A percentile compares a stretch with the other conserved stretches of the same genome.
Conservation (phyloP, 805 yeast genomes). For the Saturnispora bothae region DNA sequence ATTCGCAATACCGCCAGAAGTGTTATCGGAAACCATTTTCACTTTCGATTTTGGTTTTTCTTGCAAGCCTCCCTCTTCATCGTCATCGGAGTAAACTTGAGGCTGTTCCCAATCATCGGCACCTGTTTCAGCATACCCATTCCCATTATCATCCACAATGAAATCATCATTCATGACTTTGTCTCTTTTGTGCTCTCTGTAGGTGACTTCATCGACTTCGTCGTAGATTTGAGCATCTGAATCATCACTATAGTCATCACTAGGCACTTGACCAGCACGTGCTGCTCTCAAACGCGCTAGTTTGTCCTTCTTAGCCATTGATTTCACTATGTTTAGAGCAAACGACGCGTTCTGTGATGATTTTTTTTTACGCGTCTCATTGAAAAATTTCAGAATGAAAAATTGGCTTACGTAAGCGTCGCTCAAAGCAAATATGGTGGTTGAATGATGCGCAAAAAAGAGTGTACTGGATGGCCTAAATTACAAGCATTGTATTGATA, state of each 20-base stretch:
- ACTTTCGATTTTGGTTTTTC: slow-evolving; percentile 27
- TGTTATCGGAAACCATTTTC: slow-evolving; percentile 11
- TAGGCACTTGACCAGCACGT: slow-evolving; percentile 45
- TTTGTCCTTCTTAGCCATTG: slow-evolving; percentile 29
- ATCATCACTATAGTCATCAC: slow-evolving; percentile 31
- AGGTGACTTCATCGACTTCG: slow-evolving; percentile 75
- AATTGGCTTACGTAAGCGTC: neutral
- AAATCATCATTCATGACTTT: slow-evolving; percentile 84
- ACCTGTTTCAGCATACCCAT: slow-evolving; percentile 91
- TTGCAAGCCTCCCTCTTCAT: slow-evolving; percentile 45
- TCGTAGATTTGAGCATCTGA: slow-evolving; percentile 63
- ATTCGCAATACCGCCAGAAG: slow-evolving; percentile 8
- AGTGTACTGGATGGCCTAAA: no score
- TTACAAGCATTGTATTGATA: no score
- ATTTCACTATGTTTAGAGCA: no score
- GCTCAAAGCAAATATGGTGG: neutral
- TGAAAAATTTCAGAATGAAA: no score
- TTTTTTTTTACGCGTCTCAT: neutral
- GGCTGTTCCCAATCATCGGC: slow-evolving; percentile 75
- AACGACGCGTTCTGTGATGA: neutral
- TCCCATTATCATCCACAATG: slow-evolving; percentile 88
- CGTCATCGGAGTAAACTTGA: slow-evolving; percentile 30
- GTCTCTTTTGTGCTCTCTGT: slow-evolving; percentile 64
- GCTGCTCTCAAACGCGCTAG: slow-evolving; percentile 56
- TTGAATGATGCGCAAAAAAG: no score